Evolutionary conservation across 169 alveolate genomes (phyloP).

Genomic region (Perkinsus olseni): DNA sequence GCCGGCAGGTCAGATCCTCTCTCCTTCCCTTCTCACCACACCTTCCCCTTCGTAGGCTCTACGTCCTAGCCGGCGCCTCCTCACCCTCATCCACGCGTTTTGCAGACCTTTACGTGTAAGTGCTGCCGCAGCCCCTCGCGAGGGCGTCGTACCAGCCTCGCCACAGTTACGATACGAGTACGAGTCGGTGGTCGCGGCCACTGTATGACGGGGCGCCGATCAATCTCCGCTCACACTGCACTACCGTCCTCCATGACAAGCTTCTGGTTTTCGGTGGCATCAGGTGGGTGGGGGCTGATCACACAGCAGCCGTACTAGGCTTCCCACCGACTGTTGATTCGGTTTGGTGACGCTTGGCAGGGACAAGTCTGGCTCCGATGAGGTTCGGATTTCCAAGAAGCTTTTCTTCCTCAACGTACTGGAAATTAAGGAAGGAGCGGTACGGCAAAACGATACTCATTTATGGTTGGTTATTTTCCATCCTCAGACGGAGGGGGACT

Average conservation of each 20-base stretch:
- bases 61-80: neutral
- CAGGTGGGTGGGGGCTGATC: neutral
- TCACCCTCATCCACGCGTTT: neutral
- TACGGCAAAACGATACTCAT: too few species aligned
- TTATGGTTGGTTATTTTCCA: too few species aligned
- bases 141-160: neutral
- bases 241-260: slow-evolving; percentile 41
- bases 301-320: neutral
- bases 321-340: neutral
- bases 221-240: slow-evolving; percentile 19
- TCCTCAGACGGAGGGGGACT: neutral
- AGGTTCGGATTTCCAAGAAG: slow-evolving; percentile 23
- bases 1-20: neutral
- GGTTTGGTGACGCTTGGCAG: neutral
- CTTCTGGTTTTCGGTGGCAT: slow-evolving; percentile 41
- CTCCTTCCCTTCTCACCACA: neutral
- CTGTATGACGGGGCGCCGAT: slow-evolving; percentile 32
- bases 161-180: slow-evolving; percentile 24
- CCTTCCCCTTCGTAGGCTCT: neutral
- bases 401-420: slow-evolving; percentile 34
- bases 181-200: slow-evolving; percentile 34
- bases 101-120: neutral
- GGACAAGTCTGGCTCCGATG: neutral
- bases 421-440: slow-evolving; percentile 29
- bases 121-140: neutral